Conservation (phyloP, 1,284 basidiomycete species). For the Microbotryomycetes sp. region DNA sequence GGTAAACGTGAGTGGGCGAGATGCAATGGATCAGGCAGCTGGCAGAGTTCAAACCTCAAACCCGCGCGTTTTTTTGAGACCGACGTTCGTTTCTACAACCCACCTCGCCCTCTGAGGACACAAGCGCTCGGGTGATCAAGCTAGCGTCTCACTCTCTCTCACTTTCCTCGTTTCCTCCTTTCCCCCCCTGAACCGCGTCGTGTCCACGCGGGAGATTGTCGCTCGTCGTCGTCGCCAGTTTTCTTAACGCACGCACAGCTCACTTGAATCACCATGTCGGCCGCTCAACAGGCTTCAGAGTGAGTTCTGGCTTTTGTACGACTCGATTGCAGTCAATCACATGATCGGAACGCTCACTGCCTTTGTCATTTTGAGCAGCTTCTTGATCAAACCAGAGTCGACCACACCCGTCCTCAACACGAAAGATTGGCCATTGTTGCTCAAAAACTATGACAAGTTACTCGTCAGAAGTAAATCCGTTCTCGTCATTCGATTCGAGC, state of each 20-base stretch:
- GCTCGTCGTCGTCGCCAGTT: not conserved
- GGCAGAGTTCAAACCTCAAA: too few species aligned
- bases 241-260: constrained; percentile 3
- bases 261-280: constrained; percentile 14
- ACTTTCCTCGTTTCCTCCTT: not conserved
- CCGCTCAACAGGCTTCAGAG: constrained; percentile 17
- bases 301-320: not conserved
- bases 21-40: too few species aligned
- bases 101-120: not conserved
- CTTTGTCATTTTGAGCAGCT: constrained; percentile 34
- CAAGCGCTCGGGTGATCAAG: not conserved
- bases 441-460: constrained; percentile 96
- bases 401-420: constrained; percentile 57
- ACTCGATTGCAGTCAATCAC: not conserved
- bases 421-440: constrained; percentile 91
- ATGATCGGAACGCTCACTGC: not conserved
- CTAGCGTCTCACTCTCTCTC: not conserved
- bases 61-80: not conserved
- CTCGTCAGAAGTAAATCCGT: constrained; percentile 31
- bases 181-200: not conserved
- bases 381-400: constrained; percentile 46
- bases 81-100: not conserved
- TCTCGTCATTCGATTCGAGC: not conserved
- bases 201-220: constrained; percentile 7
- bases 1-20: too few species aligned